Base-by-base conservation (phyloP, 2,329 filamentous ascomycete species). In the Monilinia aucupariae region DNA sequence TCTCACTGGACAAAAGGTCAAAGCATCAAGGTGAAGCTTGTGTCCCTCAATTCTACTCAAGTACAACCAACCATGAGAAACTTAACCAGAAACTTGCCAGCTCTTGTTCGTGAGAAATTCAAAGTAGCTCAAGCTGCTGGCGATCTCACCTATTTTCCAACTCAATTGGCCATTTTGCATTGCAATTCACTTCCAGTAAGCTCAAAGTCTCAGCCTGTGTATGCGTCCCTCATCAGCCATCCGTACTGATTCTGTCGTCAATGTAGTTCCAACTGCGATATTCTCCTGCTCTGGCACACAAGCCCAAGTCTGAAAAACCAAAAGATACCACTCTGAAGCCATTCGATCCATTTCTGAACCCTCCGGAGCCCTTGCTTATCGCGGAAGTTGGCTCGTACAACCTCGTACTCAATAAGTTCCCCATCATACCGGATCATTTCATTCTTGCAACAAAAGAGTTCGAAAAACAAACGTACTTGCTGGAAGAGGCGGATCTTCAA, bases 381-480 rank as follows among this genome's bases (percentile, higher is more conserved):
- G 74, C 86, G 50, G 74, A 81, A 20, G 70, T 89, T 9, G 77
- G 77, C 0, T 74, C 77, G 10, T 87, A 91, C 73, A 79, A 81
- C 64, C 79, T 91, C 49, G 83, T 91, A 1, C 77, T 91, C 48
- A 91, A 91, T 78, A 91, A 91, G 74, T 91, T 88, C 69, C 87
- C 88, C 55, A 76, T 91, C 55, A 86, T 89, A 41, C 81, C 83
- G 0, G 81, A 86, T 69, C 88, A 91, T 75, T 89, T 89, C 72
- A 89, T 91, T 68, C 80, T 91, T 54, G 82, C 85, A 0, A 91
- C 88, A 0, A 82, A 76, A n/a, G 74, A 76, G 1, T 85, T 86
- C 72, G 82, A 84, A 71, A 76, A 78, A n/a, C 88, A 91, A 77
- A 85, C 83, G 1, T 78, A 87, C 67, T 71, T 86, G 6, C 78